Evolutionary conservation across 1,139 yeast genomes (phyloP), one percentile per base, ranked within the genome.

Genomic region (Hansenula sp.): DNA sequence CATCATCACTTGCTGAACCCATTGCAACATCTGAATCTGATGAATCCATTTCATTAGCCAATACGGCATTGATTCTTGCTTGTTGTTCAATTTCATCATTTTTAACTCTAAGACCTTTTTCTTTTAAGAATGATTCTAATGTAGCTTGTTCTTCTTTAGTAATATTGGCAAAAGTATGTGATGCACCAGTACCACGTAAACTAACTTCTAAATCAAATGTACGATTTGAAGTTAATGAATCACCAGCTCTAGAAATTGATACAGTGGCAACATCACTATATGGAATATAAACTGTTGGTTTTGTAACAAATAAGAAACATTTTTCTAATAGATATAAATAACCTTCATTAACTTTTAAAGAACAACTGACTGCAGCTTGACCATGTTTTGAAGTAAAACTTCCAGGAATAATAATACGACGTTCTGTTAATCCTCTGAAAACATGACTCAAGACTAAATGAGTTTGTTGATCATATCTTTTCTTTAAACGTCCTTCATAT

Each of bases 261-360:
- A 92, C 79, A 36, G 71, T 74, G 41, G 82, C 71, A 37, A 92
- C 78, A 55, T 92, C 97, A 1, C 84, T 70, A 61, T 80, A 84
- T 41, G 97, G 96, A 49, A 92, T 86, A 61, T 87, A 86, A 34
- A 92, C 78, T 0, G 97, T 89, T 38, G 98, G 97, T 61, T 94
- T 94, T 26, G 97, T 90, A 33, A 92, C 83, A 60, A 92, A 92
- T 51, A 92, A 68, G 59, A 92, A 80, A 43, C 96, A 87, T 64
- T 88, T 85, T 51, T 94, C 98, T 46, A 92, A 73, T 17, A 95
- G 90, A 62, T 86, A 92, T 45, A 92, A 68, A 54, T 88, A 85
- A 30, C 98, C 98, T 66, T 92, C 98, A 39, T 88, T 85, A 0
- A 97, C 98, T 64, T 90, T 92, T 53, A 88, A 77, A 14, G 97